Conservation (phyloP, 768 basidiomycete species). For the Tephrocybe sp. region DNA sequence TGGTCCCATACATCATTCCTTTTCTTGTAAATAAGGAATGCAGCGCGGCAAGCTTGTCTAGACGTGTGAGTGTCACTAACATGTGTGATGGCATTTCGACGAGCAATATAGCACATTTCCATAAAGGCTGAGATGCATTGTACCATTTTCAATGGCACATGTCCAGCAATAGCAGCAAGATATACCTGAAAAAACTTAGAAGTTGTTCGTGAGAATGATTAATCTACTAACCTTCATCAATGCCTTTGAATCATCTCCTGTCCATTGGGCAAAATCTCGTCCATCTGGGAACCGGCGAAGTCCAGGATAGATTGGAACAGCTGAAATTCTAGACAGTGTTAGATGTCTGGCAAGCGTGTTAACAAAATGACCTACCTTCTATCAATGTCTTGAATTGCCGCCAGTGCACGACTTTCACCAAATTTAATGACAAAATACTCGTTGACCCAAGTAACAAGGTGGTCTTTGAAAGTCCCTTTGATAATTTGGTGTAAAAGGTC, state of each 20-base stretch:
- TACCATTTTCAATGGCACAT: constrained; percentile 18
- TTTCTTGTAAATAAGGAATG: constrained; percentile 4
- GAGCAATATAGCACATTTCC: constrained; percentile 18
- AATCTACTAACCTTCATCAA: constrained; percentile 28
- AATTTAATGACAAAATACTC: neutral
- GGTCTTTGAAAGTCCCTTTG: constrained; percentile 7
- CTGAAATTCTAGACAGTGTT: neutral
- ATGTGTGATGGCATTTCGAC: neutral
- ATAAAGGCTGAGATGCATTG: constrained; percentile 17
- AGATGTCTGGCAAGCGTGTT: neutral
- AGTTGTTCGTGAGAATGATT: neutral
- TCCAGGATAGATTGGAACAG: too few relatives aligned
- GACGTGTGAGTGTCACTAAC: neutral
- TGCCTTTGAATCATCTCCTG: constrained; percentile 8
- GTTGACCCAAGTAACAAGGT: neutral
- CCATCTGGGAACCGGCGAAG: constrained; percentile 6
- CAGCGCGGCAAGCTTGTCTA: constrained; percentile 13
- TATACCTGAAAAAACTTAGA: constrained; percentile 19
- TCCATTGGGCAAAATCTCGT: constrained; percentile 5
- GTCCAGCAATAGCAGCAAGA: constrained; percentile 25
- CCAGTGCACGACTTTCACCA: neutral
- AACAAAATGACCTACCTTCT: neutral
- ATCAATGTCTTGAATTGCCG: constrained; percentile 2
- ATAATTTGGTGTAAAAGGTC: constrained; percentile 3
- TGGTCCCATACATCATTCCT: too few relatives aligned